A percentile compares a stretch with the other conserved stretches of the same genome.
Conservation (phyloP, 2,329 filamentous ascomycete species). For the Calonectria pteridis region DNA sequence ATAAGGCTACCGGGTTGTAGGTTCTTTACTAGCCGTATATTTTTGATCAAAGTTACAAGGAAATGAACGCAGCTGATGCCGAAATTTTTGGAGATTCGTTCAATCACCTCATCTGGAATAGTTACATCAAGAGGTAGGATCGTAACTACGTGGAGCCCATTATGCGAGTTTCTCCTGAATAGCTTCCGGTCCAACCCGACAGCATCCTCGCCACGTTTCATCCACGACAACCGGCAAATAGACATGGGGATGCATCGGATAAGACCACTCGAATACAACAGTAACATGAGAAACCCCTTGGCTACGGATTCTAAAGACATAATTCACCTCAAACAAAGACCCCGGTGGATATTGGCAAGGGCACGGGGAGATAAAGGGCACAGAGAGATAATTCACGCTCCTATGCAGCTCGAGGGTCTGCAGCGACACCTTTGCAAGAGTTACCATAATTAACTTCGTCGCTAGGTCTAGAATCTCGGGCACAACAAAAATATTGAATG, state of each 20-base stretch:
- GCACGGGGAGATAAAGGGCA: no score
- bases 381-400: not conserved
- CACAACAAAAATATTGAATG: no score
- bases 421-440: not conserved
- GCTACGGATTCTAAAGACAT: not conserved
- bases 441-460: not conserved
- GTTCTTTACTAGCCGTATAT: not conserved
- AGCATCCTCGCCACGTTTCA: not conserved
- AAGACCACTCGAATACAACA: not conserved
- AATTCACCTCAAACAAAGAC: not conserved
- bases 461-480: not conserved
- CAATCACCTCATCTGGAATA: not conserved
- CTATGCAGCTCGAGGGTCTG: not conserved
- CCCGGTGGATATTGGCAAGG: not conserved
- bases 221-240: no score
- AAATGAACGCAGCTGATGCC: not conserved
- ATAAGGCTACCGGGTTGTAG: not conserved
- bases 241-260: not conserved
- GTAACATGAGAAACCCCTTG: not conserved
- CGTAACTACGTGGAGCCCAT: not conserved
- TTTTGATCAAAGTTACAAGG: not conserved
- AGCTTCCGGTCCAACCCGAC: not conserved
- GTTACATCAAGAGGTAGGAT: not conserved
- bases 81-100: not conserved
- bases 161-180: not conserved